A percentile compares a stretch with the other conserved stretches of the same genome.
These are phyloP conservation scores for Fusarium sp. DNA, from an alignment of 2,329 filamentous ascomycete genomes.

Conservation along the genomic window DNA sequence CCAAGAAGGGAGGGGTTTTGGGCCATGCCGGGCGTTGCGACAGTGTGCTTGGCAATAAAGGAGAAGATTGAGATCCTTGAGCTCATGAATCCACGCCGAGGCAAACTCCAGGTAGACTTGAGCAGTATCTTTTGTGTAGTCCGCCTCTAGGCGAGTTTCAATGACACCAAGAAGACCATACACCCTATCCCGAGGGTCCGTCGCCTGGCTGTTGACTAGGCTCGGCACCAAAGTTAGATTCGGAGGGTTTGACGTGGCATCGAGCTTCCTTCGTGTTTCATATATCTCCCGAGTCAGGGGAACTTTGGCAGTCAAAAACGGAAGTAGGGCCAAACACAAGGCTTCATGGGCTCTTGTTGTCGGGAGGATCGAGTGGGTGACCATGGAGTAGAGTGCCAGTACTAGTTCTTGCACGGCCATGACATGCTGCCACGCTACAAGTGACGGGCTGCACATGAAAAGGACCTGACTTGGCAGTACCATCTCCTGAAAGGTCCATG, in stretches of 20 bases:
- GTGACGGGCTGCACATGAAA: neutral
- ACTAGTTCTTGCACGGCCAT: neutral
- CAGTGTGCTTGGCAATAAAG: neutral
- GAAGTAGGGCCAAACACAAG: fast-evolving
- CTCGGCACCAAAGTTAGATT: neutral
- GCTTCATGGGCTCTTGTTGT: neutral
- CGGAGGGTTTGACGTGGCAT: fast-evolving
- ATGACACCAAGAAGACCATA: neutral
- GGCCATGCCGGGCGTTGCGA: neutral
- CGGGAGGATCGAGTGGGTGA: fast-evolving
- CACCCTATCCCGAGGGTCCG: neutral
- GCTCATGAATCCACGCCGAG: neutral
- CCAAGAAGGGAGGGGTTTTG: neutral
- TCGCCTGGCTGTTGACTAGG: neutral
- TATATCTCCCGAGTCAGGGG: fast-evolving
- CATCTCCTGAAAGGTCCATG: slow-evolving; percentile 1
- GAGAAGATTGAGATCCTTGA: neutral
- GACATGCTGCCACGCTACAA: neutral
- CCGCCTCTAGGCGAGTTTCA: neutral
- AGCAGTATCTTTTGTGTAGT: neutral
- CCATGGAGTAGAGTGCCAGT: fast-evolving
- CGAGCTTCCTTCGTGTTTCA: neutral
- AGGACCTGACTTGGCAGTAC: neutral
- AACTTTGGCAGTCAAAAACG: fast-evolving
- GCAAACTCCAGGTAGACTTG: neutral